phyloP scores from a whole-genome alignment of 495 filamentous ascomycete species.

The Aspergillus nanangensis region DNA sequence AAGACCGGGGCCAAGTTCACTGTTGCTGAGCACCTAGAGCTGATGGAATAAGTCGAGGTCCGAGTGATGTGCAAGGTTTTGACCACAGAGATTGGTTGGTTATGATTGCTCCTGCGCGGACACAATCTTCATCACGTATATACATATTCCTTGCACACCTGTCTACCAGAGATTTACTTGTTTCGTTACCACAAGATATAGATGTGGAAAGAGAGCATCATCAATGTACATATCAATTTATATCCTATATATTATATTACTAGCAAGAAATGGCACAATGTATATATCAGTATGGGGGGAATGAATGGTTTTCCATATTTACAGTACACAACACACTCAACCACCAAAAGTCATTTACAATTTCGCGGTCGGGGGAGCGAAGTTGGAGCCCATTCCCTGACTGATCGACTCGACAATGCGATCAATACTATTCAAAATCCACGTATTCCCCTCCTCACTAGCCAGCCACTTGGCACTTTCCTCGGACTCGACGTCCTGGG shows the following conservation, averaged over 20 bases:
- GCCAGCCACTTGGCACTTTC: conserved; percentile 61
- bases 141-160: neutral
- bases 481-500: conserved; percentile 47
- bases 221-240: neutral
- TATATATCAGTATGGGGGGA: neutral
- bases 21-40: conserved; percentile 65
- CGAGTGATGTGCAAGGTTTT: too few species aligned
- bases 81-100: conserved; percentile 11
- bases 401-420: conserved; percentile 61
- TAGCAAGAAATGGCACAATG: neutral
- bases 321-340: too few species aligned
- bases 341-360: conserved; percentile 36
- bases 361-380: conserved; percentile 52
- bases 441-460: conserved; percentile 66
- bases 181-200: too few species aligned
- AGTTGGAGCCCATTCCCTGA: conserved; percentile 50
- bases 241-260: neutral
- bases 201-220: too few species aligned
- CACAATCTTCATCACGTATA: neutral
- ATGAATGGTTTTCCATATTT: too few species aligned
- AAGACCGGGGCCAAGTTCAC: conserved; percentile 82
- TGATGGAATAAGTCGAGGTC: conserved; percentile 75
- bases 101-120: neutral
- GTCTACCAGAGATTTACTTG: neutral
- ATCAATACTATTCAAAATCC: conserved; percentile 69